These are phyloP conservation scores for Apiotrichum brassicae DNA, from an alignment of 1,284 basidiomycete genomes.

Conservation along the genomic window DNA sequence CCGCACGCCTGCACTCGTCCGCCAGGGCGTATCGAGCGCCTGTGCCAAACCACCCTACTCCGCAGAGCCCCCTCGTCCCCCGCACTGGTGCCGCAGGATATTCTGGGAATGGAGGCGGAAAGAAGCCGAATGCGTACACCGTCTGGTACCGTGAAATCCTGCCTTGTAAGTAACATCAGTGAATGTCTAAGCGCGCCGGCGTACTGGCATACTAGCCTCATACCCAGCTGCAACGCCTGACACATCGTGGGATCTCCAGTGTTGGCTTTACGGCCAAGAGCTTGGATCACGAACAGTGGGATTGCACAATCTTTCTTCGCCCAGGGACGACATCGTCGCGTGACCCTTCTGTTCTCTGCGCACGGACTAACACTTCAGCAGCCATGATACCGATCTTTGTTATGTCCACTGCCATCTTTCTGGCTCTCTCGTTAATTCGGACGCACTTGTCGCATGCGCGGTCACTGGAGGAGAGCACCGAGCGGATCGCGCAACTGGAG, in stretches of 20 bases:
- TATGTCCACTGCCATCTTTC: slow-evolving; percentile 43
- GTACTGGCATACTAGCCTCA: no score
- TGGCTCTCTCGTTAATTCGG: slow-evolving; percentile 36
- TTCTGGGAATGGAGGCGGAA: neutral
- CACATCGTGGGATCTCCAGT: no score
- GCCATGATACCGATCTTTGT: slow-evolving; percentile 46
- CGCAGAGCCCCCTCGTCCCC: slow-evolving; percentile 14
- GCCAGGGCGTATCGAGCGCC: slow-evolving; percentile 1
- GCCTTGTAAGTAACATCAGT: slow-evolving; percentile 36
- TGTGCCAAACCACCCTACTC: slow-evolving; percentile 1
- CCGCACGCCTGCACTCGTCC: neutral
- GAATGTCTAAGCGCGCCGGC: no score
- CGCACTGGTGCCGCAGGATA: neutral
- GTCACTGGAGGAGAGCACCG: slow-evolving; percentile 32
- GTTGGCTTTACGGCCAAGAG: no score
- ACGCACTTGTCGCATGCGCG: slow-evolving; percentile 39
- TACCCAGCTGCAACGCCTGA: no score
- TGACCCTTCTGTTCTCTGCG: no score
- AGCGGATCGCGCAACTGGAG: slow-evolving; percentile 39
- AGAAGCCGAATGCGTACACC: slow-evolving; percentile 21
- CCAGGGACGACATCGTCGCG: no score
- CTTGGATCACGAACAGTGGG: no score
- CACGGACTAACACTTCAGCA: slow-evolving; percentile 13
- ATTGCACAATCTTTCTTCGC: no score
- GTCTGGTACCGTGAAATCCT: slow-evolving; percentile 43